A percentile compares a stretch with the other conserved stretches of the same genome.
Conservation (phyloP, 495 filamentous ascomycete species). For the Xylaria intraflava region DNA sequence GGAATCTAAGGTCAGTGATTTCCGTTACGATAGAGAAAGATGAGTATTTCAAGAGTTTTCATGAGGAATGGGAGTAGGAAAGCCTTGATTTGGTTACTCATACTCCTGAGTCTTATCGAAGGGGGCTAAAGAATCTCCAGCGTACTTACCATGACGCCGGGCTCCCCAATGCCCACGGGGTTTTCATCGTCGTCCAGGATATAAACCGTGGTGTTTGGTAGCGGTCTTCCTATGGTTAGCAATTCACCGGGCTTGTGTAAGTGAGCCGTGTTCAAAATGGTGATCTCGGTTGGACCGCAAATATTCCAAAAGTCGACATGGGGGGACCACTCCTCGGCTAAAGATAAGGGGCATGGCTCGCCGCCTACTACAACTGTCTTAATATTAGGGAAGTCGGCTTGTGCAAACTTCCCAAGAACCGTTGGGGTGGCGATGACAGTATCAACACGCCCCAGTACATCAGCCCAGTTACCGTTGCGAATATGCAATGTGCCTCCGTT, state of each 20-base stretch:
- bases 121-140: neutral
- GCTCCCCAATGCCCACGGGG: slow-evolving; percentile 26
- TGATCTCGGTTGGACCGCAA: slow-evolving; percentile 37
- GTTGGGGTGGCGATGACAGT: slow-evolving; percentile 34
- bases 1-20: neutral
- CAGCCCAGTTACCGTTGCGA: slow-evolving; percentile 24
- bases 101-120: neutral
- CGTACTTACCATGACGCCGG: slow-evolving; percentile 23
- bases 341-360: slow-evolving; percentile 26
- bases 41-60: too few species aligned
- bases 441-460: slow-evolving; percentile 21
- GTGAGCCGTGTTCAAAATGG: slow-evolving; percentile 32
- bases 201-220: slow-evolving; percentile 34
- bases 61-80: neutral
- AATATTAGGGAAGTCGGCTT: slow-evolving; percentile 30
- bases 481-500: slow-evolving; percentile 33
- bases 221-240: slow-evolving; percentile 32
- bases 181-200: slow-evolving; percentile 32
- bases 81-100: neutral
- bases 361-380: slow-evolving; percentile 26
- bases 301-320: slow-evolving; percentile 29
- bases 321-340: slow-evolving; percentile 30
- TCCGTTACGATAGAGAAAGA: too few species aligned
- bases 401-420: slow-evolving; percentile 22
- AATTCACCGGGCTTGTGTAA: slow-evolving; percentile 22